Base-by-base conservation (phyloP, 2,329 filamentous ascomycete genomes). In the Samsoniella hepiali region DNA sequence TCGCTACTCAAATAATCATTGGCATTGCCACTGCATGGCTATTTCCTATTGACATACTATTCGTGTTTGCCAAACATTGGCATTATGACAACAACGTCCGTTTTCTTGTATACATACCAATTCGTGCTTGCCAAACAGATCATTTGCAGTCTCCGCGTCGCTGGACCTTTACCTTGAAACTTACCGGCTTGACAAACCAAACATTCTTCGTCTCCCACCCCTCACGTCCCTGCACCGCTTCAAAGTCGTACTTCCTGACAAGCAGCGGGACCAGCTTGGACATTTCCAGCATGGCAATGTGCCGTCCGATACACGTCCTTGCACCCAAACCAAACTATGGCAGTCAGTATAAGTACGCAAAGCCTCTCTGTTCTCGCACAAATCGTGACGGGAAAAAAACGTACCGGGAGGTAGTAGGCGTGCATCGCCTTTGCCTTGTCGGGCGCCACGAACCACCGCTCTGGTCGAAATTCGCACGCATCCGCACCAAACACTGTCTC, bases 231-330 rank as follows among this genome's bases (percentile, higher is more conserved):
- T 65, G 42, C 7, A 64, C 58, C 3, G 75, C 67, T 53, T 72
- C 66, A 47, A 78, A 73, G 17, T 75, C 70, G 58, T 76, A 77
- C 10, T 72, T 69, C 6, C 68, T 69, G 11, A 77, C 58, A 2
- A 77, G 63, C n/a, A 73, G 68, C 1, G 78, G 78, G 3, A 81
- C 71, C 15, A 80, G 59, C 66, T 79, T 81, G 4, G 69, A 71
- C 60, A 81, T 76, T 67, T 81, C 79, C 58, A 81, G 66, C 13
- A 77, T 68, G 2, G 77, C 76, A 31, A 81, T 74, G 60, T 82
- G 76, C 54, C 76, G 75, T 0, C 79, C 79, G 5, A 81, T 66
- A 62, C 79, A 81, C 0, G 74, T 78, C 13, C 79, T 68, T 1
- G 75, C 74, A 1, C 78, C 78, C 45, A 76, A 68, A 0, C 78